Conservation (phyloP, 768 basidiomycete genomes). For the Termitomyces sp. region DNA sequence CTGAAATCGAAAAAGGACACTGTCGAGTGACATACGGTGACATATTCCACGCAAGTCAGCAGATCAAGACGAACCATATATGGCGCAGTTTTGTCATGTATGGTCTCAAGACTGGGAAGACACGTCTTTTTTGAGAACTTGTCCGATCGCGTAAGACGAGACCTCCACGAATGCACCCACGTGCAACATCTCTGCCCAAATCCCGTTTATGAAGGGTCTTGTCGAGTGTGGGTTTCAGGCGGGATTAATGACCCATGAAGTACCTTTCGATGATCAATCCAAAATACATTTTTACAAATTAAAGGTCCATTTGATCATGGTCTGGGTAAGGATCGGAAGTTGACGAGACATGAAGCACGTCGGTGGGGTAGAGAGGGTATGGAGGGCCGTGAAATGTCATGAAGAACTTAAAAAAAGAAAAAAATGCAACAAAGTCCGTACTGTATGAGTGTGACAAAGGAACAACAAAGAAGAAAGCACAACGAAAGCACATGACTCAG, state of each 20-base stretch:
- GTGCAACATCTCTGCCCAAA: not conserved
- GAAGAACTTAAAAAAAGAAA: not conserved
- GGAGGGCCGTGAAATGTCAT: conserved; percentile 3
- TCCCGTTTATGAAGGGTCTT: too few relatives aligned
- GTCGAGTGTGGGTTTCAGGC: too few relatives aligned
- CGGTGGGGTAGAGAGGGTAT: not conserved
- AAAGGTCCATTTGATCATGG: not conserved
- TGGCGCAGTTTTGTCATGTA: not conserved
- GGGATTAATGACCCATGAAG: not conserved
- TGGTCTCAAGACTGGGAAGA: not conserved
- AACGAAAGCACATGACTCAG: conserved; percentile 7
- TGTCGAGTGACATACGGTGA: not conserved
- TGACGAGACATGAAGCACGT: conserved; percentile 1
- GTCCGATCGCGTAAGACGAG: not conserved
- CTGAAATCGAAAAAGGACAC: not conserved
- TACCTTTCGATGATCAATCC: not conserved
- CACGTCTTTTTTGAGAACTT: not conserved
- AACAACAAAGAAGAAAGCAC: not conserved
- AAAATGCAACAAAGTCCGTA: conserved; percentile 3
- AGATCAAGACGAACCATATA: not conserved
- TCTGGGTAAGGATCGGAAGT: not conserved
- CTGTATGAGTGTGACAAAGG: not conserved
- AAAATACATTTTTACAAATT: not conserved
- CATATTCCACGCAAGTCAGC: not conserved
- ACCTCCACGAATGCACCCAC: not conserved